Base-by-base conservation (phyloP, 73 alveolate genomes). In the Uronychia setigera region DNA sequence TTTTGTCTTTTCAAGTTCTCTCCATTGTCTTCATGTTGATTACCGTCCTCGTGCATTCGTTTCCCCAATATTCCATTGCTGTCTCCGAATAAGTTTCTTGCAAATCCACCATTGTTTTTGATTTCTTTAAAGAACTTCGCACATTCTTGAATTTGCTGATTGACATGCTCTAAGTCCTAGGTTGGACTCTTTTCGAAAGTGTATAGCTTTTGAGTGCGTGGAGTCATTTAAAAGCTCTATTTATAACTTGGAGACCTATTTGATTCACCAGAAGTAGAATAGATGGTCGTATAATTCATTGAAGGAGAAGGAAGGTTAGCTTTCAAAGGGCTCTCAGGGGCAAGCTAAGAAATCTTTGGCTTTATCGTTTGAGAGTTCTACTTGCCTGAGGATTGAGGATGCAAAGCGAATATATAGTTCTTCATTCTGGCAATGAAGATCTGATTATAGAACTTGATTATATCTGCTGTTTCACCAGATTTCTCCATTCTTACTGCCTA, bases 111-210 rank as follows among this genome's bases (percentile, higher is more conserved):
- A n/a, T n/a, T n/a, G n/a, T n/a, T n/a, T n/a, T n/a, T n/a, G n/a
- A n/a, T n/a, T n/a, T n/a, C n/a, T n/a, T n/a, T n/a, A n/a, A n/a
- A n/a, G n/a, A n/a, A n/a, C n/a, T n/a, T n/a, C n/a, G 67, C 67
- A 46, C 67, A 46, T 35, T 83, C 75, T 57, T 76, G 27, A 60
- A 83, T 83, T 26, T 33, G 79, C 28, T 58, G 31, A 33, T 76
- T 33, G 31, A 80, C 85, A 33, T 60, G 25, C 0, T 84, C 92
- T 5, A 89, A 80, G 31, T 89, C 89, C 25, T 87, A 60, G 0
- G 95, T 46, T 1, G 92, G 77, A 29, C 92, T 82, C 81, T 88
- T 93, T n/a, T 92, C 94, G 80, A 88, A 92, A 29, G 90, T 88
- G 35, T 81, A 91, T 60, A 91, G 83, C 29, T 46, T 30, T 0